Conservation (phyloP, 2,329 filamentous ascomycete genomes). For the Fusarium tricinctum region DNA sequence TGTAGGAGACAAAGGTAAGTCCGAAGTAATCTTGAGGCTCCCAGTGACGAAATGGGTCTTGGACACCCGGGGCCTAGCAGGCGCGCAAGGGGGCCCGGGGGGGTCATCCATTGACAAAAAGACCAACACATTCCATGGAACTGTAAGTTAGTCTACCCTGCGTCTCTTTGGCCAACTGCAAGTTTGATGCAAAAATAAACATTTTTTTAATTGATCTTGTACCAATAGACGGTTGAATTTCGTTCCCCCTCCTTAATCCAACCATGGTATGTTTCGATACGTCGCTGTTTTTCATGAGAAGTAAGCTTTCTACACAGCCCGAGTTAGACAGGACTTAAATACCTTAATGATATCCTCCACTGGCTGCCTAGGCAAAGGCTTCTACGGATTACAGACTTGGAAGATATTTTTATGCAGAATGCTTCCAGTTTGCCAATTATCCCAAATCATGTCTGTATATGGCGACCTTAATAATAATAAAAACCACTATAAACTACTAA, state of each 20-base stretch:
- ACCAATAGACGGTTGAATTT: too few relatives aligned
- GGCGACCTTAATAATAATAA: background rate
- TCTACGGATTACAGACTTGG: background rate
- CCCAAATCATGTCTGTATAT: background rate
- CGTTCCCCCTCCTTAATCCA: too few relatives aligned
- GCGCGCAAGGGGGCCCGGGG: background rate
- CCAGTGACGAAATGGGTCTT: conserved; percentile 43
- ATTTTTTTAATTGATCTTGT: too few relatives aligned
- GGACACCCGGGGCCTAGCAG: background rate
- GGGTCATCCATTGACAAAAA: too few relatives aligned
- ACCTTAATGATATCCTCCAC: background rate
- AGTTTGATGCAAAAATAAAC: too few relatives aligned
- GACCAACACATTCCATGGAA: too few relatives aligned
- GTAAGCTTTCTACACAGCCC: too few relatives aligned
- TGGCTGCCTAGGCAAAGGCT: background rate
- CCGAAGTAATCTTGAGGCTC: conserved; percentile 28
- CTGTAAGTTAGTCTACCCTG: too few relatives aligned
- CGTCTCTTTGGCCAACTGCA: too few relatives aligned
- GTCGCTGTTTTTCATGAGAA: too few relatives aligned
- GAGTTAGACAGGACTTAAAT: too few relatives aligned
- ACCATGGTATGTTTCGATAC: too few relatives aligned
- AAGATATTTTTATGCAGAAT: background rate
- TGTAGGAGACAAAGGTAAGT: conserved; percentile 20
- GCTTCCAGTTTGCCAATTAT: background rate
- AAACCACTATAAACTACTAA: background rate